These are phyloP conservation scores for Sporothrix pallida DNA, from an alignment of 2,329 filamentous ascomycete species.

Conservation along the genomic window DNA sequence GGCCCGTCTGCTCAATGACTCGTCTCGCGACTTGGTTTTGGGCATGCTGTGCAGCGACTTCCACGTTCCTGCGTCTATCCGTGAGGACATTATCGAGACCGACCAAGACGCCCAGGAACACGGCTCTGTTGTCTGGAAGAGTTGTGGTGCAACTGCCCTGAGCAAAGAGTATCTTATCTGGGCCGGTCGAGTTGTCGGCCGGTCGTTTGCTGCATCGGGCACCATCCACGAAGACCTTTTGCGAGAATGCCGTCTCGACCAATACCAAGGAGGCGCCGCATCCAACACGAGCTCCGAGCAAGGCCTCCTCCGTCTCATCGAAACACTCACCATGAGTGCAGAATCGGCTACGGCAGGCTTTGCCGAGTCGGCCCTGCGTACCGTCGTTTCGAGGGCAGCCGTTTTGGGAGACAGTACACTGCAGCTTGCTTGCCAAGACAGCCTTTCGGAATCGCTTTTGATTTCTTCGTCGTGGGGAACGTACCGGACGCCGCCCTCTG, in stretches of 20 bases:
- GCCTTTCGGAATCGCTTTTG: slow-evolving; percentile 58
- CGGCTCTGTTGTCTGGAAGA: slow-evolving; percentile 75
- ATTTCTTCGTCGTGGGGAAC: slow-evolving; percentile 62
- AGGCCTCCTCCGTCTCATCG: slow-evolving; percentile 66
- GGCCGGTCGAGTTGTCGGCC: slow-evolving; percentile 83
- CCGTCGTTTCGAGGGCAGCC: slow-evolving; percentile 61
- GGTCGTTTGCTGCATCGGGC: slow-evolving; percentile 80
- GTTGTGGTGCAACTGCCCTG: slow-evolving; percentile 67
- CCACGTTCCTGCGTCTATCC: slow-evolving; percentile 60
- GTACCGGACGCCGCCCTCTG: slow-evolving; percentile 62
- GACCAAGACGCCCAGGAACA: slow-evolving; percentile 68
- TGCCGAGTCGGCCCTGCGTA: slow-evolving; percentile 65
- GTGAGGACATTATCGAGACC: slow-evolving; percentile 70
- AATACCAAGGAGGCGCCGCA: slow-evolving; percentile 54
- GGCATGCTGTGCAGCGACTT: slow-evolving; percentile 79
- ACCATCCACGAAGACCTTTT: slow-evolving; percentile 66
- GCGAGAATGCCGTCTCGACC: slow-evolving; percentile 62
- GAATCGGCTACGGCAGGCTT: slow-evolving; percentile 62
- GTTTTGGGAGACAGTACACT: slow-evolving; percentile 55
- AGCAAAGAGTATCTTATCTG: slow-evolving; percentile 77
- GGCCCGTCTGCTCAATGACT: slow-evolving; percentile 69
- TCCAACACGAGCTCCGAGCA: slow-evolving; percentile 65
- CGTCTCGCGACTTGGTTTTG: slow-evolving; percentile 73
- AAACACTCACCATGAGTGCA: slow-evolving; percentile 64
- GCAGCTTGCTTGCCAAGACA: slow-evolving; percentile 57